Conservation (phyloP, 2,329 filamentous ascomycete genomes). For the Colletotrichum cuscutae region DNA sequence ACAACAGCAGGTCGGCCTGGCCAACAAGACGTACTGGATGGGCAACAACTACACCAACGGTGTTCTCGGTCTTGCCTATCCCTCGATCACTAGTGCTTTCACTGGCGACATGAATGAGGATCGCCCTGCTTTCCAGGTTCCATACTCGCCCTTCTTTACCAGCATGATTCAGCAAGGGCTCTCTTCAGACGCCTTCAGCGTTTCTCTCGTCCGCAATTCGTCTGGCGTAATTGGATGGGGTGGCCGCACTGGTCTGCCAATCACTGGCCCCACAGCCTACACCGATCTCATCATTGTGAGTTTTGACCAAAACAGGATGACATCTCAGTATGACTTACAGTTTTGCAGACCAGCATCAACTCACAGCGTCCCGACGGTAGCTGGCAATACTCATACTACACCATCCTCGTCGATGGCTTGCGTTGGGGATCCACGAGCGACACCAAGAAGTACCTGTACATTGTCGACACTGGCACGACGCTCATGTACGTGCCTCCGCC, state of each 20-base stretch:
- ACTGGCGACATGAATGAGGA: conserved; percentile 52
- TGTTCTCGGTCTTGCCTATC: conserved; percentile 62
- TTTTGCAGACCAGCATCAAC: conserved; percentile 54
- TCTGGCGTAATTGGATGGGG: conserved; percentile 60
- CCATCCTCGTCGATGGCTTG: conserved; percentile 61
- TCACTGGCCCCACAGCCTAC: conserved; percentile 43
- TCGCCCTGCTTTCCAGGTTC: conserved; percentile 48
- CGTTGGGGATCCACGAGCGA: conserved; percentile 54
- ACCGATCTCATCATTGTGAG: conserved; percentile 59
- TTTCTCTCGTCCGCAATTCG: conserved; percentile 59
- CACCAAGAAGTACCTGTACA: conserved; percentile 56
- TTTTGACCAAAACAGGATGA: not conserved
- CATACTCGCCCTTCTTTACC: conserved; percentile 61
- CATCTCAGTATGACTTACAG: conserved; percentile 3
- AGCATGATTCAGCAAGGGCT: conserved; percentile 57
- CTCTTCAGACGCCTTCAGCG: conserved; percentile 57
- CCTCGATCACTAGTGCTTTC: conserved; percentile 60
- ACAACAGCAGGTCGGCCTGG: conserved; percentile 59
- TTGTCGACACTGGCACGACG: conserved; percentile 64
- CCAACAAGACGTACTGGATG: conserved; percentile 60
- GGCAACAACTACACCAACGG: conserved; percentile 64
- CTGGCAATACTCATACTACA: conserved; percentile 63
- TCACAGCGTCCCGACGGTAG: conserved; percentile 48
- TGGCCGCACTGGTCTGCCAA: conserved; percentile 49
- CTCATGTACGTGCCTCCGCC: conserved; percentile 61